phyloP scores from a whole-genome alignment of 768 basidiomycete genomes.

The Kwoniella sp. region DNA sequence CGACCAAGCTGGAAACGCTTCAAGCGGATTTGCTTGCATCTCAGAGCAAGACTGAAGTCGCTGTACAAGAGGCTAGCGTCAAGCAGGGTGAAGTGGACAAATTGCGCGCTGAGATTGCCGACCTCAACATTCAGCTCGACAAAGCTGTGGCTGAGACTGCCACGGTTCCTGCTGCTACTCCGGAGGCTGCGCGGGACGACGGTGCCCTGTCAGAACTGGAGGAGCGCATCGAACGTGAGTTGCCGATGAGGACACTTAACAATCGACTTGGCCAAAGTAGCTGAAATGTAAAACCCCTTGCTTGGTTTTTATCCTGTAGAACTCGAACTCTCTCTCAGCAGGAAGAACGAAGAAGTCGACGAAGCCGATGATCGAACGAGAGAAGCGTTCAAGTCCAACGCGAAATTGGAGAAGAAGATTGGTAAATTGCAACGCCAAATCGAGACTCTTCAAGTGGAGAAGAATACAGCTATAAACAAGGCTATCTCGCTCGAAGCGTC shows the following conservation, averaged over 20 bases:
- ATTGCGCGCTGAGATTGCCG: conserved; percentile 4
- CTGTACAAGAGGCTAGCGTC: background rate
- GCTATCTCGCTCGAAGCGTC: conserved; percentile 7
- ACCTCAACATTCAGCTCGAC: conserved; percentile 8
- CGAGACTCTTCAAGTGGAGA: conserved; percentile 26
- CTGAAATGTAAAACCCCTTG: no score
- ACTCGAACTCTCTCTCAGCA: conserved; percentile 34
- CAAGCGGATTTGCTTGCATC: background rate
- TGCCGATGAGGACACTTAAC: no score
- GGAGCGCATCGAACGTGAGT: conserved; percentile 32
- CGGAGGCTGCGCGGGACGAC: background rate
- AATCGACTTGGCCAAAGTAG: no score
- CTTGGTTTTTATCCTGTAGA: conserved; percentile 34
- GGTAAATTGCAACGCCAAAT: conserved; percentile 41
- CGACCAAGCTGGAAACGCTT: background rate
- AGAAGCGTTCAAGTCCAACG: conserved; percentile 40
- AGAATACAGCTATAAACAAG: conserved; percentile 37
- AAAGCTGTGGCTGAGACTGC: background rate
- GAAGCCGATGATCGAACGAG: conserved; percentile 46
- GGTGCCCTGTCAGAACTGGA: conserved; percentile 14
- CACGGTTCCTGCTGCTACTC: background rate
- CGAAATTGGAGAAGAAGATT: conserved; percentile 49
- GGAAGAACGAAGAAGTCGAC: conserved; percentile 47
- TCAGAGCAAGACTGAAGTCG: background rate
- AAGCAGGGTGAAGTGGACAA: conserved; percentile 7